Percentiles rank a stretch among this genome's conserved stretches.
These are phyloP conservation scores for Phytophthora nicotianae DNA, from an alignment of 352 stramenopile genomes.

Conservation along the genomic window DNA sequence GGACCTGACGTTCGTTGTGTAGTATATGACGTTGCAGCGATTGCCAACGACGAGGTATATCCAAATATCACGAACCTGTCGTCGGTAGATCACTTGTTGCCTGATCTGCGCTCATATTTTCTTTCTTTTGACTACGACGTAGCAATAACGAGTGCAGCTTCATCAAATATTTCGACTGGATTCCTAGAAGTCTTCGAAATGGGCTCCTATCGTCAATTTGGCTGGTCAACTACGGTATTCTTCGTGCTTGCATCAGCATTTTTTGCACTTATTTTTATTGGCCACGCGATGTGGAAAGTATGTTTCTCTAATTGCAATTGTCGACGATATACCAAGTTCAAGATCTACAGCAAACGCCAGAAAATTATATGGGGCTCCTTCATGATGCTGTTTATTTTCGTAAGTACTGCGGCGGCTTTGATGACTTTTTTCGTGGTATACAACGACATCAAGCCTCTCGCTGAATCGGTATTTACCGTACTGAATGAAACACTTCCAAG, in stretches of 20 bases:
- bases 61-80: conserved; percentile 44
- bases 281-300: conserved; percentile 50
- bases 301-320: conserved; percentile 62
- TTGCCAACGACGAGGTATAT: conserved; percentile 52
- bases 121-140: conserved; percentile 46
- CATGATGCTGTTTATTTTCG: conserved; percentile 38
- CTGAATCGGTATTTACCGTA: conserved; percentile 23
- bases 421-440: conserved; percentile 43
- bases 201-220: conserved; percentile 53
- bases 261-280: conserved; percentile 45
- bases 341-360: conserved; percentile 54
- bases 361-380: conserved; percentile 51
- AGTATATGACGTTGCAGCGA: conserved; percentile 67
- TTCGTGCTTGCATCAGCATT: conserved; percentile 29
- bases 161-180: conserved; percentile 1
- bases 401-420: conserved; percentile 27
- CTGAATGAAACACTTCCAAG: conserved; percentile 36
- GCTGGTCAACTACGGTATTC: conserved; percentile 42
- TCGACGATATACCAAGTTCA: conserved; percentile 42
- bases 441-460: conserved; percentile 36
- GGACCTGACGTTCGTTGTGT: conserved; percentile 1
- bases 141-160: conserved; percentile 26
- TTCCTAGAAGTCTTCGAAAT: conserved; percentile 33
- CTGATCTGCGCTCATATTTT: conserved; percentile 55
- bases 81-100: conserved; percentile 37